Evolutionary conservation across 305 asterid genomes (phyloP).

Genomic region (Ajuga reptans): DNA sequence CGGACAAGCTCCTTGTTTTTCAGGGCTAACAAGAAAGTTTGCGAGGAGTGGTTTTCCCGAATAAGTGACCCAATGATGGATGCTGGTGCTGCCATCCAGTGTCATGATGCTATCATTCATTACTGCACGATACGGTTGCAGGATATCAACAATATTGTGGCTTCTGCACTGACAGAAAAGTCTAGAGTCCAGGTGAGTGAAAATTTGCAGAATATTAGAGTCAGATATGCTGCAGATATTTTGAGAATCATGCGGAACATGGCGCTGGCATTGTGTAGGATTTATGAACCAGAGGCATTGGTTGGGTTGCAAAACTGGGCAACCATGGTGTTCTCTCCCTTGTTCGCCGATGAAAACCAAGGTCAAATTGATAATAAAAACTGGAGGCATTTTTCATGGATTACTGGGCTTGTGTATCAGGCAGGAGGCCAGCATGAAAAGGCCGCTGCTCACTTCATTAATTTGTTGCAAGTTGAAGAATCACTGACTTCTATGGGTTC

Average conservation of each 20-base stretch:
- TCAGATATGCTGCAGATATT: constrained; percentile 66
- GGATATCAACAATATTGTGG: constrained; percentile 56
- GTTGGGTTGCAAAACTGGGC: constrained; percentile 90
- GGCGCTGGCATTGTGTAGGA: constrained; percentile 76
- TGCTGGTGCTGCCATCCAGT: constrained; percentile 91
- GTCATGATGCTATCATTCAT: constrained; percentile 80
- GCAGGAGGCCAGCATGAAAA: constrained; percentile 92
- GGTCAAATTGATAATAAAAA: constrained; percentile 35
- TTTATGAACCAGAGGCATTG: constrained; percentile 71
- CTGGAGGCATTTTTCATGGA: constrained; percentile 71
- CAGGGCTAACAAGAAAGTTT: constrained; percentile 93
- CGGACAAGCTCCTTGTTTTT: constrained; percentile 79
- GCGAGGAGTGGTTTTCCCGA: constrained; percentile 99
- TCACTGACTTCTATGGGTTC: constrained; percentile 83
- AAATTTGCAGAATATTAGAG: constrained; percentile 49
- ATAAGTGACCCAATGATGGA: constrained; percentile 99
- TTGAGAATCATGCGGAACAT: constrained; percentile 52
- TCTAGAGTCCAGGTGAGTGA: constrained; percentile 64
- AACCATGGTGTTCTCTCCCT: constrained; percentile 53
- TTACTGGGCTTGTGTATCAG: constrained; percentile 84
- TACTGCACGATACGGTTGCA: constrained; percentile 65
- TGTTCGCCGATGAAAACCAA: constrained; percentile 59
- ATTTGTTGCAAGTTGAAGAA: constrained; percentile 78
- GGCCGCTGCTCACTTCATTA: constrained; percentile 89
- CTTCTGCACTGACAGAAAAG: constrained; percentile 58